phyloP scores from a whole-genome alignment of 306 rosid genomes.

The Purshia tridentata region DNA sequence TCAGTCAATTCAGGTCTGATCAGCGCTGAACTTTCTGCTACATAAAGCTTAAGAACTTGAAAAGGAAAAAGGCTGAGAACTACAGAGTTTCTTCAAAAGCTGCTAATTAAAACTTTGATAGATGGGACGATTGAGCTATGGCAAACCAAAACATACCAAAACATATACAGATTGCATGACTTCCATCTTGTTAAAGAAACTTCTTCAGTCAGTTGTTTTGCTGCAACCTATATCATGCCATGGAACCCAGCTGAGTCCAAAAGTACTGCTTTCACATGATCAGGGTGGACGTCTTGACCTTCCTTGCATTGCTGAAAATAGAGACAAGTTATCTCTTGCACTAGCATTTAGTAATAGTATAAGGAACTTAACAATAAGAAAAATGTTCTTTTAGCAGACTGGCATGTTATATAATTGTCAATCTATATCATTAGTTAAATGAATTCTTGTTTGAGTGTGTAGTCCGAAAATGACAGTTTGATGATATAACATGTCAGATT shows the following conservation, averaged over 20 bases:
- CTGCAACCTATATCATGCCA: slow-evolving; percentile 45
- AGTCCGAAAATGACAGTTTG: neutral
- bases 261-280: slow-evolving; percentile 79
- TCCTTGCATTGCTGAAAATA: slow-evolving; percentile 81
- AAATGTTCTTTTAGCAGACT: neutral
- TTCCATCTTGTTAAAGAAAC: neutral
- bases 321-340: neutral
- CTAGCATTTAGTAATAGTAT: neutral
- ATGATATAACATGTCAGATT: neutral
- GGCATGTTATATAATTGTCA: neutral
- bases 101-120: slow-evolving; percentile 2
- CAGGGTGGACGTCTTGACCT: slow-evolving; percentile 69
- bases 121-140: slow-evolving; percentile 11
- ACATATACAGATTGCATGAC: neutral
- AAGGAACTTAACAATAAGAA: neutral
- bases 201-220: slow-evolving; percentile 1
- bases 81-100: slow-evolving; percentile 4
- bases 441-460: neutral
- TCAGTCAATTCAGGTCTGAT: slow-evolving; percentile 18
- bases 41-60: neutral
- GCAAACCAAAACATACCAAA: slow-evolving; percentile 1
- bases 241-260: slow-evolving; percentile 78
- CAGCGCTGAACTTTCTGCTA: slow-evolving; percentile 8
- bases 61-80: neutral
- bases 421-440: neutral